Conservation (phyloP, 2,329 filamentous ascomycete species). For the Exophiala sideris region DNA sequence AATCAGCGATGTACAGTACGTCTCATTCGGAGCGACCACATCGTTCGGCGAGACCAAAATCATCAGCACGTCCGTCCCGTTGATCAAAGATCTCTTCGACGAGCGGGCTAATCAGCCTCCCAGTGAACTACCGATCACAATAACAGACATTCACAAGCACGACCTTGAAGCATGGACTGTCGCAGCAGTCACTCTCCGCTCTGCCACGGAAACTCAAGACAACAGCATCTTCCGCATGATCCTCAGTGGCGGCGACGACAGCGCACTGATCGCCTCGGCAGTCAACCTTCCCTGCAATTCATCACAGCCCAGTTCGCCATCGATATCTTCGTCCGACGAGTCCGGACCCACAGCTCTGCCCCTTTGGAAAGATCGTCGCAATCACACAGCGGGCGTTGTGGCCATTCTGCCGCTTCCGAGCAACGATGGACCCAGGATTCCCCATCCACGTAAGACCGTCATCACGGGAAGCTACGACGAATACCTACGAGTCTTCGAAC, state of each 20-base stretch:
- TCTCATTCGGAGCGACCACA: constrained; percentile 36
- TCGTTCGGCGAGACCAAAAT: constrained; percentile 32
- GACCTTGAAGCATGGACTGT: constrained; percentile 72
- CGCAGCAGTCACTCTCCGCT: constrained; percentile 50
- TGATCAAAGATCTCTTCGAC: constrained; percentile 33
- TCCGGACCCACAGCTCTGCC: neutral
- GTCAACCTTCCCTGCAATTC: constrained; percentile 31
- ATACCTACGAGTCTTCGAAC: constrained; percentile 61
- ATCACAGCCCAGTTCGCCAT: constrained; percentile 5
- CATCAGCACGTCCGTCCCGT: constrained; percentile 31
- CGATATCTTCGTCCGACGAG: constrained; percentile 15
- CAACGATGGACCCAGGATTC: neutral
- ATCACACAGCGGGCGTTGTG: constrained; percentile 78
- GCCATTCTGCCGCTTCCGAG: constrained; percentile 70
- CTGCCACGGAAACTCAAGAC: neutral
- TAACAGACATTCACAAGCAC: constrained; percentile 37
- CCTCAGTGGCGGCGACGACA: constrained; percentile 70
- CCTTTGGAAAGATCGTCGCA: constrained; percentile 47
- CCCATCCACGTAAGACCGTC: constrained; percentile 50
- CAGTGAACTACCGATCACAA: constrained; percentile 29
- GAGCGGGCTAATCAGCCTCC: neutral
- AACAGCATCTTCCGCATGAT: constrained; percentile 13
- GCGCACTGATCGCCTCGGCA: constrained; percentile 42
- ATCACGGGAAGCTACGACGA: constrained; percentile 94
- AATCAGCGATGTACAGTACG: constrained; percentile 13